These are phyloP conservation scores for Gastrolobium bilobum DNA, from an alignment of 306 rosid species.

Conservation along the genomic window DNA sequence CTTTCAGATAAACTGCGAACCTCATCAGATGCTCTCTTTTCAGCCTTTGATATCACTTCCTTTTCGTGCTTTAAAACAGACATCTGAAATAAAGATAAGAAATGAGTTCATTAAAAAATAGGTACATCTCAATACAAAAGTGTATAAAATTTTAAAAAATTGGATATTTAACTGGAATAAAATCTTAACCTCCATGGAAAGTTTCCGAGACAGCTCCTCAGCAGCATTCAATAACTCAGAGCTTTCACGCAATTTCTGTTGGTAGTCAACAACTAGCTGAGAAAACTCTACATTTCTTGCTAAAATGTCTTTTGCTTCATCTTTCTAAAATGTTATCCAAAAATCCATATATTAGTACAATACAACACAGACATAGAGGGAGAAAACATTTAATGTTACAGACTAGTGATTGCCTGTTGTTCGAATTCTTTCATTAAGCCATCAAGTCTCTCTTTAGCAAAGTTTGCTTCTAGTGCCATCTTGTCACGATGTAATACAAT, in stretches of 20 bases:
- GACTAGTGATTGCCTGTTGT: slow-evolving; percentile 67
- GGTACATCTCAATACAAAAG: background rate
- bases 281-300: slow-evolving; percentile 92
- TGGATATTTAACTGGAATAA: slow-evolving; percentile 1
- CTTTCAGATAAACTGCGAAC: slow-evolving; percentile 84
- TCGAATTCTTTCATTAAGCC: slow-evolving; percentile 81
- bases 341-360: slow-evolving; percentile 37
- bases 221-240: slow-evolving; percentile 80
- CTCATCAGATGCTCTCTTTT: slow-evolving; percentile 90
- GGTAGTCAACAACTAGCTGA: slow-evolving; percentile 84
- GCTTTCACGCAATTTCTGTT: slow-evolving; percentile 82
- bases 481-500: slow-evolving; percentile 76
- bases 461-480: slow-evolving; percentile 71
- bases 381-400: slow-evolving; percentile 27
- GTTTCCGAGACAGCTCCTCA: slow-evolving; percentile 78
- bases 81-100: slow-evolving; percentile 54
- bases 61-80: slow-evolving; percentile 81
- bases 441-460: slow-evolving; percentile 80
- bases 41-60: slow-evolving; percentile 86
- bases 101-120: slow-evolving; percentile 30
- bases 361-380: slow-evolving; percentile 6
- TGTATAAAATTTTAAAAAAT: background rate
- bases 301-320: slow-evolving; percentile 70
- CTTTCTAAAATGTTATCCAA: slow-evolving; percentile 63
- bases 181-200: slow-evolving; percentile 78